Base-by-base conservation (phyloP, 345 rosid species). In the Fremontodendron californicum region DNA sequence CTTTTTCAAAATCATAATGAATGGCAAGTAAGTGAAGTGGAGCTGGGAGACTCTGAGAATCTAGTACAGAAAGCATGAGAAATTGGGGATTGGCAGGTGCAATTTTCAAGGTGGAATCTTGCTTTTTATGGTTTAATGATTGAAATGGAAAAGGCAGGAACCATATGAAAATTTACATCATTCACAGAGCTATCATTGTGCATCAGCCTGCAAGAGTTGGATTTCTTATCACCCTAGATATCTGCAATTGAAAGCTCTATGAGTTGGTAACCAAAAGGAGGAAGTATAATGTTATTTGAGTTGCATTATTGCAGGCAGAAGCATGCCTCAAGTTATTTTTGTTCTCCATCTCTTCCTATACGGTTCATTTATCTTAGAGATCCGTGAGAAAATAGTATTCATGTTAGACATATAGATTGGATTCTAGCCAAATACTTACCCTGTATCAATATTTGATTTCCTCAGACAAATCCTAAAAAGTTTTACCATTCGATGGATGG, bases 31-130 rank as follows among this genome's bases (percentile, higher is more conserved):
- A 69, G 80, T 3, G 91, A 85, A 81, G 79, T 89, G 31, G 90
- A 90, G 82, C 39, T 87, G 69, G 91, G 87, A 75, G 94, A 90
- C 75, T 84, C 67, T 9, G 90, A 86, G 81, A 87, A 84, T 80
- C 90, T 90, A 4, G 90, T 90, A 80, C 82, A 82, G 81, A 85
- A 83, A 78, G 76, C 82, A 58, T 83, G 60, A 82, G 46, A 29
- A 21, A 9, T 46, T 6, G 37, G n/a, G 15, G 48, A 42, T 45
- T 19, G 55, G 57, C 60, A 43, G 33, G 23, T 58, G 4, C 21
- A 63, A 40, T 58, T 65, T 13, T n/a, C 9, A n/a, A 42, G 76
- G 66, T 46, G 8, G 57, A 63, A 31, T 35, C 43, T 25, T 40
- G 51, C 35, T 6, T 58, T 31, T 42, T 18, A 12, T 42, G 55